Percentiles rank a stretch among this genome's conserved stretches.
Evolutionary conservation across 176 grass and related monocot genomes (phyloP).

Genomic region (Hyparrhenia diplandra): DNA sequence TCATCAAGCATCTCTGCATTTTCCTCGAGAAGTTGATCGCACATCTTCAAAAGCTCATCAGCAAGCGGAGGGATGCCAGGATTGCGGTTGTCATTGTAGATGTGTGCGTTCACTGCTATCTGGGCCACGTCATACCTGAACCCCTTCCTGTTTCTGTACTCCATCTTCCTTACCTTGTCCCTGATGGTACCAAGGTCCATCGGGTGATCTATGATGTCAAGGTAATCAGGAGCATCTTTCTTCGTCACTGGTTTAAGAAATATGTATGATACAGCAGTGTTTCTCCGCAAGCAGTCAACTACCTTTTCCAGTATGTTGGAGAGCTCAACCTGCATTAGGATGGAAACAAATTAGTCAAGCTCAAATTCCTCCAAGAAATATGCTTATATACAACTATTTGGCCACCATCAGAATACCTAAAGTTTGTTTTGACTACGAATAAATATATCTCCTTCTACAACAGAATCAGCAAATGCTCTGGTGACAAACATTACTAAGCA

Average conservation of each 20-base stretch:
- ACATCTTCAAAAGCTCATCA: conserved; percentile 54
- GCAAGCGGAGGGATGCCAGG: conserved; percentile 81
- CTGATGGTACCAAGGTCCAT: conserved; percentile 92
- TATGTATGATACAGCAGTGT: conserved; percentile 43
- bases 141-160: conserved; percentile 70
- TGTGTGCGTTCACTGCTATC: conserved; percentile 65
- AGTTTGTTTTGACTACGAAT: neutral
- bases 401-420: neutral
- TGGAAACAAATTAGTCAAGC: neutral
- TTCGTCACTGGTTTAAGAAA: conserved; percentile 81
- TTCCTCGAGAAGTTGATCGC: conserved; percentile 49
- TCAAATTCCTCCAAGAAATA: neutral
- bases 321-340: conserved; percentile 70
- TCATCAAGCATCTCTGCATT: conserved; percentile 23
- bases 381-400: neutral
- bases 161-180: conserved; percentile 83
- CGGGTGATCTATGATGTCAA: conserved; percentile 50
- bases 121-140: conserved; percentile 79
- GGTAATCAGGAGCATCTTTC: conserved; percentile 87
- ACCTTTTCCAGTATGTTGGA: conserved; percentile 78
- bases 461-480: neutral
- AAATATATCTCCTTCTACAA: neutral
- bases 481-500: neutral
- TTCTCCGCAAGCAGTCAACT: conserved; percentile 46
- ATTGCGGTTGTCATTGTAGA: conserved; percentile 61